Evolutionary conservation across 2,329 filamentous ascomycete species (phyloP), one percentile per base, ranked within the genome.

Genomic region (Leptoxyphium fumago): DNA sequence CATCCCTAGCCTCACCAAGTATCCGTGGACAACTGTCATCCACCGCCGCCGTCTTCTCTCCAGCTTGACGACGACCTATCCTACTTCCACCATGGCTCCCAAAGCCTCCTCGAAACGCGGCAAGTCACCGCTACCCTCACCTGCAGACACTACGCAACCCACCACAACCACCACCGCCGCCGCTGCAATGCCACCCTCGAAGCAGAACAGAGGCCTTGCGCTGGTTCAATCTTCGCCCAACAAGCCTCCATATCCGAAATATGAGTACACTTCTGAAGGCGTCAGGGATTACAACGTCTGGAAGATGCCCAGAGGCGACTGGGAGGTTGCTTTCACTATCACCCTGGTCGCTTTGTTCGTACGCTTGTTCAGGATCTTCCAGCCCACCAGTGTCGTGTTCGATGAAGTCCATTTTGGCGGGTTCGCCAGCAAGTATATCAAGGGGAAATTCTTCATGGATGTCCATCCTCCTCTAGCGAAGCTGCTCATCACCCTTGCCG

Each of bases 341-440:
- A 94, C 86, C 42, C 53, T 87, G 14, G 56, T 95, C 50, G 84
- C 84, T 42, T 74, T 82, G 44, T 68, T 80, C 52, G 85, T 98
- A 52, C 84, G 91, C 51, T 68, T 96, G 50, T 98, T 94, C 72
- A 80, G 86, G 60, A 95, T 98, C 68, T 95, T 93, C 64, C 86
- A 95, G 64, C 91, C 91, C 45, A 82, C 79, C 58, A 95, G 88
- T 58, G 91, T 98, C 48, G 91, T 98, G 53, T 98, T 98, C 63
- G 91, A 98, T 65, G 91, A 98, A 71, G 91, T 98, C 64, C 91
- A 98, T 68, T 98, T 98, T 64, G 91, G 91, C 63, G 91, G 91
- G 41, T 98, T 98, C 62, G 91, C 91, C 52, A 86, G 84, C 56
- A 98, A 98, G 67, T 98, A 98, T 66, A 96, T 98, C 74, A 96